phyloP scores from a whole-genome alignment of 176 grass and related monocot genomes.

The Thinopyrum elongatum region DNA sequence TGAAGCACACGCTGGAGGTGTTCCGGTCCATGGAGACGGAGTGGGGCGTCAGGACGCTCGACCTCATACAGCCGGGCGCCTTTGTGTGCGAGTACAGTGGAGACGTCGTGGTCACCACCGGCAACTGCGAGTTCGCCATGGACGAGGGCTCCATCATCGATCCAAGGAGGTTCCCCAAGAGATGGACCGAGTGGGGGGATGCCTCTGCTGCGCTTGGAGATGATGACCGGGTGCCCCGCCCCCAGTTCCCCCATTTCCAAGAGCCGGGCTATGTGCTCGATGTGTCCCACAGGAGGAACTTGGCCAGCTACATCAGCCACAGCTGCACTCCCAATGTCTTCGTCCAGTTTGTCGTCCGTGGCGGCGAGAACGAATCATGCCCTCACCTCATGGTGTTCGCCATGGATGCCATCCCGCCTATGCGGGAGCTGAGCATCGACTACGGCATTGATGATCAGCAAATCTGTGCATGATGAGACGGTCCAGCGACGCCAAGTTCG shows the following conservation, averaged over 20 bases:
- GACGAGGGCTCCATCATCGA: conserved; percentile 13
- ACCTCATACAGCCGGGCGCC: conserved; percentile 71
- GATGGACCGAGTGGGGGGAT: conserved; percentile 89
- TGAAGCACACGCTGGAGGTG: conserved; percentile 74
- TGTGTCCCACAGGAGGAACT: conserved; percentile 64
- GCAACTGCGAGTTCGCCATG: background rate
- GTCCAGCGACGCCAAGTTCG: background rate
- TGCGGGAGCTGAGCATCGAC: conserved; percentile 83
- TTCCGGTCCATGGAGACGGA: conserved; percentile 72
- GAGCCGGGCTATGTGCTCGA: conserved; percentile 50
- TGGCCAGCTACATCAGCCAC: conserved; percentile 81
- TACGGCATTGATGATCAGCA: conserved; percentile 52
- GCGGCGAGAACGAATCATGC: conserved; percentile 50
- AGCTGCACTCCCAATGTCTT: conserved; percentile 70
- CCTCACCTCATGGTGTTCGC: conserved; percentile 87
- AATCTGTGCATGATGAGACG: background rate
- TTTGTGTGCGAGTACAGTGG: conserved; percentile 78
- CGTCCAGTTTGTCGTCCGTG: conserved; percentile 54
- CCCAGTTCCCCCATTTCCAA: conserved; percentile 3
- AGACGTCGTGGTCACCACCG: conserved; percentile 28
- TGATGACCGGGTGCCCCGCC: background rate
- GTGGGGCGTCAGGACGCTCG: conserved; percentile 79
- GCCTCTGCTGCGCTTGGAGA: conserved; percentile 38
- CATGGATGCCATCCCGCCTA: conserved; percentile 88
- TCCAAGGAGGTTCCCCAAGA: conserved; percentile 56